Evolutionary conservation across 495 filamentous ascomycete genomes (phyloP), one percentile per base, ranked within the genome.

Genomic region (Xylaria castorea): DNA sequence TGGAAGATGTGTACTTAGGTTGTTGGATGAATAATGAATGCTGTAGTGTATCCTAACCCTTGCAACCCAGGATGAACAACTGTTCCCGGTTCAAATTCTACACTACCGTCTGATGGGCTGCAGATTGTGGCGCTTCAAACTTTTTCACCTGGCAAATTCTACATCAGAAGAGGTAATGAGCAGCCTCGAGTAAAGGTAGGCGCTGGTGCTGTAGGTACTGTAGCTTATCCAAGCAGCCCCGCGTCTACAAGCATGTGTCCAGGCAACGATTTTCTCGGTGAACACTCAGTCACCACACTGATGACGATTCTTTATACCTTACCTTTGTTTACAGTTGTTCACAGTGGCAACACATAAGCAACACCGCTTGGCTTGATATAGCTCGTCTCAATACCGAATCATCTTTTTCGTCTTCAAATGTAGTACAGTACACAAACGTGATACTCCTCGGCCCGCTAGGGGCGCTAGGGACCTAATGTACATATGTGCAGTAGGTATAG

Each of bases 61-160:
- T 55, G 40, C 65, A 25, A 20, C 42, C 50, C 50, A 40, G 32
- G 20, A 30, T 27, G 62, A 14, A 48, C 25, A 46, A 48, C 25
- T 5, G 42, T 20, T 48, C 22, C 42, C 42, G 42, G 62, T 50
- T 65, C 38, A 27, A 46, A 48, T 66, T 66, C n/a, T 53, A 42
- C 38, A 42, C 38, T 42, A 38, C 36, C 66, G 55, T 60, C 48
- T 42, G 53, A 42, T 60, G 66, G 38, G 66, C 51, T 68, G 65
- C 65, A 68, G 65, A 57, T 27, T 42, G 62, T 65, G 42, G 62
- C 62, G 62, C 40, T 48, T 48, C 40, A 65, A 40, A 44, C 62
- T 32, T 65, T 65, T 65, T 44, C 40, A 30, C n/a, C 40, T 44
- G 38, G 36, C 12, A 30, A 64, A 64, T 64, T 64, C 40, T 65